Percentiles rank a stretch among this genome's conserved stretches.
Evolutionary conservation across 768 basidiomycete genomes (phyloP).

Genomic region (Tricholoma sp.): DNA sequence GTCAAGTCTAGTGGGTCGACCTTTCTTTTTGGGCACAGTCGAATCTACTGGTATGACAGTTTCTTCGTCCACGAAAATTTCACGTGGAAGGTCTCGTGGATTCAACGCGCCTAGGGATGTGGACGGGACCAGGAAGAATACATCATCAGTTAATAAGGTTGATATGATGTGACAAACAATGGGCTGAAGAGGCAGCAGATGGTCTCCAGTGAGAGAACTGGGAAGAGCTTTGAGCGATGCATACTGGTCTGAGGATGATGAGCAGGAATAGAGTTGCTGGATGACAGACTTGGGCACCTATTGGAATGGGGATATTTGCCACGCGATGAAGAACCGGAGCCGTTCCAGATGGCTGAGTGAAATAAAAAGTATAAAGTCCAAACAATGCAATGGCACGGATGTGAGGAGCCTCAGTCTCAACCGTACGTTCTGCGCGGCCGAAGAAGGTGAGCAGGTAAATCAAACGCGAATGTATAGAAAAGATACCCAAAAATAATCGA

Average conservation of each 20-base stretch:
- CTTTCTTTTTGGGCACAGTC: conserved; percentile 44
- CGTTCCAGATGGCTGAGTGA: conserved; percentile 57
- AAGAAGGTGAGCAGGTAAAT: conserved; percentile 1
- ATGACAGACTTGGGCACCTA: conserved; percentile 32
- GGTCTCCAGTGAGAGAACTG: conserved; percentile 31
- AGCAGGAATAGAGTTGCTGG: background rate
- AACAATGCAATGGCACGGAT: conserved; percentile 60
- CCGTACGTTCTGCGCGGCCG: conserved; percentile 44
- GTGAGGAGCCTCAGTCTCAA: conserved; percentile 44
- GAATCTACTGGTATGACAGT: conserved; percentile 17
- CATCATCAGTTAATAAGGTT: conserved; percentile 38
- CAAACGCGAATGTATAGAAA: background rate
- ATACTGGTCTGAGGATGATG: conserved; percentile 47
- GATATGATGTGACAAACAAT: conserved; percentile 47
- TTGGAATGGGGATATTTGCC: conserved; percentile 56
- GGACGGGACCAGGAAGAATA: conserved; percentile 59
- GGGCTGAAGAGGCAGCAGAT: conserved; percentile 42
- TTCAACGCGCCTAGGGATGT: conserved; percentile 46
- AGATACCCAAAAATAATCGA: conserved; percentile 65
- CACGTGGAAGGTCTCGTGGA: conserved; percentile 66
- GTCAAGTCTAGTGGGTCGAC: conserved; percentile 60
- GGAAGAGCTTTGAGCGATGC: conserved; percentile 45
- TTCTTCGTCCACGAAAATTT: conserved; percentile 48
- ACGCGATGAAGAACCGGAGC: conserved; percentile 45
- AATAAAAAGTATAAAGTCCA: conserved; percentile 64